A percentile compares a stretch with the other conserved stretches of the same genome.
phyloP scores from a whole-genome alignment of 2,329 filamentous ascomycete species.

The Lecanicillium sp. region DNA sequence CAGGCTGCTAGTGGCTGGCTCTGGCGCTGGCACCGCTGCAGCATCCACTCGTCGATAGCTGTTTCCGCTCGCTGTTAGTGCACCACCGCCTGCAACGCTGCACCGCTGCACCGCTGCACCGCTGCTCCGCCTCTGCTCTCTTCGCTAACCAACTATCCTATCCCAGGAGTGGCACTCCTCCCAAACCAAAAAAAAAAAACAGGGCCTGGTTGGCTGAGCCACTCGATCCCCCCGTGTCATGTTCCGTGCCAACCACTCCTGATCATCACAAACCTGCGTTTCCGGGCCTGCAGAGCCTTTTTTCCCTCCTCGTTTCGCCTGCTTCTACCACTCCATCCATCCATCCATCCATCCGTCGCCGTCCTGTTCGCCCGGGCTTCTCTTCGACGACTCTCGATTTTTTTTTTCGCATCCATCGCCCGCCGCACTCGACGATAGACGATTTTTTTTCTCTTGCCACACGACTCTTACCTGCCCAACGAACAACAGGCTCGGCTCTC shows the following conservation, averaged over 20 bases:
- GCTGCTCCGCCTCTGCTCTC: background rate
- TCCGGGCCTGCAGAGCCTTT: constrained; percentile 1
- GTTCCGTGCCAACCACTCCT: constrained; percentile 13
- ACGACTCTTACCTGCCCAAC: too few species aligned
- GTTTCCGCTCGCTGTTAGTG: too few species aligned
- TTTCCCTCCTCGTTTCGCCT: background rate
- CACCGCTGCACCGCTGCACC: too few species aligned
- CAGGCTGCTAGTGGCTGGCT: too few species aligned
- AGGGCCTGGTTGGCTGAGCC: constrained; percentile 8
- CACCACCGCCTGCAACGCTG: too few species aligned
- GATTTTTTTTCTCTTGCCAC: too few species aligned
- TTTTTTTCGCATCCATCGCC: background rate
- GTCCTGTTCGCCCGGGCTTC: background rate
- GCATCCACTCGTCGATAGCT: too few species aligned
- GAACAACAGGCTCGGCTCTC: constrained; percentile 10
- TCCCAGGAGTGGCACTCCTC: background rate
- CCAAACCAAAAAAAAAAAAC: background rate
- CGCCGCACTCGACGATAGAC: background rate
- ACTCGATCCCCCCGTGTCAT: constrained; percentile 11
- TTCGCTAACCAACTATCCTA: background rate
- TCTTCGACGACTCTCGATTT: too few species aligned
- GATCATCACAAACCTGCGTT: constrained; percentile 6
- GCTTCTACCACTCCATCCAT: too few species aligned
- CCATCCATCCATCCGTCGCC: too few species aligned
- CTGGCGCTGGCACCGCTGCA: too few species aligned